Evolutionary conservation across 2,329 filamentous ascomycete genomes (phyloP), one percentile per base, ranked within the genome.

Genomic region (Aureobasidium sp.): DNA sequence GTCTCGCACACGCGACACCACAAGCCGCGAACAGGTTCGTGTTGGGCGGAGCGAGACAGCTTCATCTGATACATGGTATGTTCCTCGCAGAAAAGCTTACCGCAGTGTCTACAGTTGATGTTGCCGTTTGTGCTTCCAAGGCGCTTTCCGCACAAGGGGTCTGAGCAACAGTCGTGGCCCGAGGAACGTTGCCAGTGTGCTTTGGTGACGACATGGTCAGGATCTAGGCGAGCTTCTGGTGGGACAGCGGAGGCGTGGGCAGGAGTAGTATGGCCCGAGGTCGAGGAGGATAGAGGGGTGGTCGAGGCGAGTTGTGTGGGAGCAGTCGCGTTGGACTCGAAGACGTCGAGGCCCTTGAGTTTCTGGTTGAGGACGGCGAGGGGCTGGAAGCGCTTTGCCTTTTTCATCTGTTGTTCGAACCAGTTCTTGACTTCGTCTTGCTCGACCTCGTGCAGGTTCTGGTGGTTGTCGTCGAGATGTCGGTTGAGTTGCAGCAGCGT

Each of bases 61-160:
- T 95, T 97, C 89, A 97, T 97, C 78, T 99, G 93, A 72, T 97
- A 99, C 92, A 99, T 96, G 58, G 94, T 97, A 73, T 99, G 94
- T 68, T 93, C 90, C 71, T 97, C 94, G 75, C 94, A 99, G 72
- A 97, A 99, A 44, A 99, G 78, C 68, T 88, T 87, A 7, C 94
- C 94, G 70, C 94, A 99, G 65, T 92, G 91, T 65, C 94, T 84
- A 75, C 94, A 99, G 73, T 99, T 97, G 69, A 99, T 87, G 69
- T 83, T 91, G 20, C 91, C 91, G 69, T 89, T 92, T 7, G 89
- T 82, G 2, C 88, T 82, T 0, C 91, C 91, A 5, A 99, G 78
- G 29, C 86, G 83, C 73, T 89, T 90, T 34, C 86, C 90, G 69
- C 94, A 99, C 22, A 87, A 81, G 0, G 92, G 93, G 68, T 99